These are phyloP conservation scores for Cucurbita maxima DNA, from an alignment of 306 rosid genomes.

Conservation along the genomic window DNA sequence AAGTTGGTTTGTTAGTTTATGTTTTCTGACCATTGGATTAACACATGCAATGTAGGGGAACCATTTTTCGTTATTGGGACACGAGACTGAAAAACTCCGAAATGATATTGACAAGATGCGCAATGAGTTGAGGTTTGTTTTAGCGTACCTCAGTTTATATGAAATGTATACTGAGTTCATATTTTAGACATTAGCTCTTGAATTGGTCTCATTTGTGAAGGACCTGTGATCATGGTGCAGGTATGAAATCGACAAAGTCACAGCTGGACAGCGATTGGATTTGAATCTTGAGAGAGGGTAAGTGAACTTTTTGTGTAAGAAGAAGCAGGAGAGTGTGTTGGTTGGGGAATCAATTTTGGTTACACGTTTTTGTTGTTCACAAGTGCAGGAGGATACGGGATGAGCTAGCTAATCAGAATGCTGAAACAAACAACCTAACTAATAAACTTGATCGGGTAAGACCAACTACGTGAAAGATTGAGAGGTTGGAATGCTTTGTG, in stretches of 20 bases:
- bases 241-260: constrained; percentile 86
- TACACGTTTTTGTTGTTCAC: background rate
- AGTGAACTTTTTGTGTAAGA: background rate
- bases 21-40: constrained; percentile 1
- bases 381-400: constrained; percentile 78
- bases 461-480: background rate
- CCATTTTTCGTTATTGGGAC: constrained; percentile 83
- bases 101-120: constrained; percentile 94
- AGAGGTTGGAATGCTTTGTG: background rate
- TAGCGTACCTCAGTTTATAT: background rate
- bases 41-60: constrained; percentile 49
- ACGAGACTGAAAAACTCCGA: constrained; percentile 77
- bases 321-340: background rate
- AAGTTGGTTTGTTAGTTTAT: constrained; percentile 1
- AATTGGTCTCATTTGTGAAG: constrained; percentile 7
- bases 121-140: constrained; percentile 62
- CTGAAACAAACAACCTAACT: constrained; percentile 73
- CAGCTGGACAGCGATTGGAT: constrained; percentile 90
- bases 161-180: background rate
- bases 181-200: background rate
- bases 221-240: constrained; percentile 28
- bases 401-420: constrained; percentile 68
- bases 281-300: constrained; percentile 97
- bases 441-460: constrained; percentile 91
- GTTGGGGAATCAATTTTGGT: too few species aligned